Conservation (phyloP, 768 basidiomycete genomes). For the Panellus pusillus region DNA sequence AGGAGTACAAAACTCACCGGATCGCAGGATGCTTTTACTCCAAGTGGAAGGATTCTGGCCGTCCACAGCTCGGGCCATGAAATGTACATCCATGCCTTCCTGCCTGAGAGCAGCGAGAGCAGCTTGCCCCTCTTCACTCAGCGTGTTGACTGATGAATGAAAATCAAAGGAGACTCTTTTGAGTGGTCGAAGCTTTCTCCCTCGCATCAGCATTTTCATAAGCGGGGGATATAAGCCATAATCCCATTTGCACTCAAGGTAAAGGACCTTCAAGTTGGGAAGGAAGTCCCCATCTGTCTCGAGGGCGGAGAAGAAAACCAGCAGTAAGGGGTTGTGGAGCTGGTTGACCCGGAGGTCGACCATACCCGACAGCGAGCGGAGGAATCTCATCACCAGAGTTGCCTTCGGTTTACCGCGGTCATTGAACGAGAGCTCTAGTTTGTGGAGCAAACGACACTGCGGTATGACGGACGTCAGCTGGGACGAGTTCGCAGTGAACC, state of each 20-base stretch:
- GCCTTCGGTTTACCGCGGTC: too few species aligned
- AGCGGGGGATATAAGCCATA: background rate
- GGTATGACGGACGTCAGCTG: too few species aligned
- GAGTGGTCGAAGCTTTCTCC: background rate
- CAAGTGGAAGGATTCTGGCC: slow-evolving; percentile 1
- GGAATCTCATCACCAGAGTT: too few species aligned
- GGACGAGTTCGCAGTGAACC: too few species aligned
- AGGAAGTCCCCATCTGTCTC: background rate
- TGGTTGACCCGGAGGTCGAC: too few species aligned
- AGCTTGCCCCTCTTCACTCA: too few species aligned
- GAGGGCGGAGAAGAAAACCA: background rate
- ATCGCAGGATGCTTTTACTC: background rate
- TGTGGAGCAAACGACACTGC: too few species aligned
- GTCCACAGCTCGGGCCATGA: background rate
- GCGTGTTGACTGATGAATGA: too few species aligned
- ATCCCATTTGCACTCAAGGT: background rate
- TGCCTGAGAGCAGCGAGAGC: background rate
- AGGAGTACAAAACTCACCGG: background rate
- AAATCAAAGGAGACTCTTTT: background rate
- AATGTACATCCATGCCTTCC: background rate
- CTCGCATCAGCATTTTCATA: background rate
- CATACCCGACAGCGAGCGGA: too few species aligned
- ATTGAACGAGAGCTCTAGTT: too few species aligned
- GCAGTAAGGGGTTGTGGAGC: too few species aligned
- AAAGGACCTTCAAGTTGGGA: background rate